A percentile compares a stretch with the other conserved stretches of the same genome.
phyloP scores from a whole-genome alignment of 352 stramenopile genomes.

The Phytopythium litorale region DNA sequence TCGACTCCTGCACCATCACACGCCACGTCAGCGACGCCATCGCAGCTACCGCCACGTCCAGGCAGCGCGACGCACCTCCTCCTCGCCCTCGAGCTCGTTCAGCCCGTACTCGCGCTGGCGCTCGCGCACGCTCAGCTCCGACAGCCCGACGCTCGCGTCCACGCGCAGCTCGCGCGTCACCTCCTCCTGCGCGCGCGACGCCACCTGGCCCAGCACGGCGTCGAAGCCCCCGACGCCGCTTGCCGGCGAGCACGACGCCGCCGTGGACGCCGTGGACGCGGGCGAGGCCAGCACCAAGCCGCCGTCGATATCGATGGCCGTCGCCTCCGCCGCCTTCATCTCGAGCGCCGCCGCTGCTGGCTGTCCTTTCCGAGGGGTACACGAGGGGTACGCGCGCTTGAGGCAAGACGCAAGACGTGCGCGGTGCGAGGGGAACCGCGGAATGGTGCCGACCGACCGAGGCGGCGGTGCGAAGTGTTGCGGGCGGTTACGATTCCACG shows the following conservation, averaged over 20 bases:
- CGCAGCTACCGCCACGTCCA: no score
- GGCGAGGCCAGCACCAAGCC: background rate
- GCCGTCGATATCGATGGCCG: slow-evolving; percentile 5
- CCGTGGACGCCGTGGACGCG: slow-evolving; percentile 2
- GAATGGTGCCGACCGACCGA: no score
- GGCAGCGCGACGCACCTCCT: slow-evolving; percentile 26
- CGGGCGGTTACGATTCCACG: background rate
- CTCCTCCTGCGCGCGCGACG: slow-evolving; percentile 49
- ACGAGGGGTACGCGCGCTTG: background rate
- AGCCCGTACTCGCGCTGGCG: slow-evolving; percentile 66
- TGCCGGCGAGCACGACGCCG: background rate
- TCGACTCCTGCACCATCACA: slow-evolving; percentile 39
- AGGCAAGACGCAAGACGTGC: background rate
- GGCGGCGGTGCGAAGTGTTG: background rate
- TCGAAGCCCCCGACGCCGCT: slow-evolving; percentile 5
- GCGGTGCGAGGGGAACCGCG: background rate
- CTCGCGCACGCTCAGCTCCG: slow-evolving; percentile 42
- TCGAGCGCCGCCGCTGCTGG: background rate
- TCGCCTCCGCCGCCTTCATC: slow-evolving; percentile 4
- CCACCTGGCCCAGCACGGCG: slow-evolving; percentile 24
- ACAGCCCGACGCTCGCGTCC: slow-evolving; percentile 61
- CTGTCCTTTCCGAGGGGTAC: no score
- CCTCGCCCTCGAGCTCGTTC: slow-evolving; percentile 68
- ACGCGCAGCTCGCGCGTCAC: slow-evolving; percentile 62
- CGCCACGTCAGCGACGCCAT: background rate